Evolutionary conservation across 805 yeast genomes (phyloP), one percentile per base, ranked within the genome.

Genomic region (Ogataea degrootiae): DNA sequence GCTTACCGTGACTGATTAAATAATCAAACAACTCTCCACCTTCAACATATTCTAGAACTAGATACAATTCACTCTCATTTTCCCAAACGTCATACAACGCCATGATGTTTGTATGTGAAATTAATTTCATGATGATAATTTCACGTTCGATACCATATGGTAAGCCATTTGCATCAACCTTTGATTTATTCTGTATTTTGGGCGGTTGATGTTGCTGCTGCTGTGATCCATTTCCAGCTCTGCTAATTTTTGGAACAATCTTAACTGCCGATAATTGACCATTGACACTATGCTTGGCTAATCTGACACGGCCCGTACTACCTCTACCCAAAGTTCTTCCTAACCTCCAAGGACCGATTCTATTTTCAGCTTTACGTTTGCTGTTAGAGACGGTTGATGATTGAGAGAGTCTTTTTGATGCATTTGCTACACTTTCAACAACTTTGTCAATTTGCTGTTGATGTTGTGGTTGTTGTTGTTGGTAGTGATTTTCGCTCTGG

Each of bases 51-150:
- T 87, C 95, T 43, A 87, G 68, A 15, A 87, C 89, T 54, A 87
- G 65, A 59, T 83, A 87, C 48, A 94, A 73, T 50, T 92, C 96
- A 61, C 88, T 89, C 55, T 89, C 84, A 55, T 95, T 92, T 67
- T 94, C 99, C 98, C 98, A 94, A 22, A 94, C 99, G 62, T 94
- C 99, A 63, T 90, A 94, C 37, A 94, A 73, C 23, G 94, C 86
- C 79, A 94, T 82, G 22, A 94, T 94, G 61, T 94, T 92, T 12
- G 96, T 89, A 66, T 94, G 98, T 50, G 94, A 87, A 41, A 94
- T 80, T 38, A 94, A 75, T 68, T 94, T 94, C 99, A 92, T 94
- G 57, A 94, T 94, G 58, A 94, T 91, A 53, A 94, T 96, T 65
- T 94, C 99, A 55, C 98, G 79, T 69, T 94, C 99, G 40, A 94